These are phyloP conservation scores for Hymenoscyphus fructigenus DNA, from an alignment of 2,329 filamentous ascomycete species.

Conservation along the genomic window DNA sequence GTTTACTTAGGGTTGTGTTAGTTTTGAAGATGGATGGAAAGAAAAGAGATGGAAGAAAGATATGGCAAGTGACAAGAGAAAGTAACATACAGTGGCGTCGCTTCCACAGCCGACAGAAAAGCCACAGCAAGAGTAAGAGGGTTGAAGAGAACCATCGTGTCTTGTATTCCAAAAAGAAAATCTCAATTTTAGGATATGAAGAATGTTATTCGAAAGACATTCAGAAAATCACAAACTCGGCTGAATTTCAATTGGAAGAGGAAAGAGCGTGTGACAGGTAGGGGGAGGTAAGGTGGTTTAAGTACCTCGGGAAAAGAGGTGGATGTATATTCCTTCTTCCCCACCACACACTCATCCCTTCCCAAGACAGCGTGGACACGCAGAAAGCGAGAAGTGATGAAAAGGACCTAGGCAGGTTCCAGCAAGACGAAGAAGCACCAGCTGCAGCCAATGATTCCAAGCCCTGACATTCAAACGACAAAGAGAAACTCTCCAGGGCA, in stretches of 20 bases:
- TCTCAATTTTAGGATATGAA: no score
- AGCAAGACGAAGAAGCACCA: neutral
- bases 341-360: neutral
- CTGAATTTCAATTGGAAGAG: neutral
- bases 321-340: neutral
- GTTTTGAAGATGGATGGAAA: neutral
- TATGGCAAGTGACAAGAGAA: neutral
- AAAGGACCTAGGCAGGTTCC: no score
- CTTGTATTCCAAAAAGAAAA: neutral
- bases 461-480: neutral
- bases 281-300: neutral
- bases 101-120: slow-evolving; percentile 19
- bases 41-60: neutral
- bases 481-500: neutral
- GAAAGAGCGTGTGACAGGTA: neutral
- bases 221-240: neutral
- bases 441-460: neutral
- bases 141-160: slow-evolving; percentile 20
- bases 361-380: neutral
- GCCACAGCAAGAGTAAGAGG: slow-evolving; percentile 18
- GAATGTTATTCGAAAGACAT: neutral
- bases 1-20: slow-evolving; percentile 18
- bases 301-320: neutral
- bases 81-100: slow-evolving; percentile 22
- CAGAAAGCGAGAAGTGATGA: neutral